Evolutionary conservation across 441 rosid species (phyloP).

Genomic region (Gossypium armourianum): DNA sequence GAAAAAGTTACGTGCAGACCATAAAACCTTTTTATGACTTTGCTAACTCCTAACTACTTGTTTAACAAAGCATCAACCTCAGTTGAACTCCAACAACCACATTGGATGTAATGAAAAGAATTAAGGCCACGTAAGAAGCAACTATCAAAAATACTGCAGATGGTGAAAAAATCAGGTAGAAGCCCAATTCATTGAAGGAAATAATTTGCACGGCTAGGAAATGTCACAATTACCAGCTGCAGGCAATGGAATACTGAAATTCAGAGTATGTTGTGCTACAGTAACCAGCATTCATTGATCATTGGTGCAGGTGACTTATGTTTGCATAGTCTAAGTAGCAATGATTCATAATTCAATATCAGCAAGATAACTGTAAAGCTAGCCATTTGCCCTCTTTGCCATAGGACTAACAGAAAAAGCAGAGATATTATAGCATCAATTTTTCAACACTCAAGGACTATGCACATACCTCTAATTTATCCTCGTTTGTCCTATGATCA

Average conservation of each 20-base stretch:
- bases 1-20: not conserved
- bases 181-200: not conserved
- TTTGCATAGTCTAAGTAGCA: not conserved
- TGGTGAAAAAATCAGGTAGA: not conserved
- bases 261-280: not conserved
- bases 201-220: not conserved
- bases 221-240: not conserved
- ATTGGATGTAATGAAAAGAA: not conserved
- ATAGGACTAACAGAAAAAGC: not conserved
- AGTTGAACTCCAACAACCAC: not conserved
- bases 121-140: not conserved
- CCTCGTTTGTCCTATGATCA: slow-evolving; percentile 29
- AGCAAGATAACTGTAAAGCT: not conserved
- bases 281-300: not conserved
- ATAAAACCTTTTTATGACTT: not conserved
- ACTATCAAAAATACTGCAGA: not conserved
- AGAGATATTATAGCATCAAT: not conserved
- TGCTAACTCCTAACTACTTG: not conserved
- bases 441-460: not conserved
- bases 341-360: not conserved
- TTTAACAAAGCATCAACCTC: not conserved
- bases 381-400: not conserved
- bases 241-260: not conserved
- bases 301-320: not conserved
- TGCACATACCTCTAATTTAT: slow-evolving; percentile 31